phyloP scores from a whole-genome alignment of 108 stramenopile genomes.

The Cyclotella sp. region DNA sequence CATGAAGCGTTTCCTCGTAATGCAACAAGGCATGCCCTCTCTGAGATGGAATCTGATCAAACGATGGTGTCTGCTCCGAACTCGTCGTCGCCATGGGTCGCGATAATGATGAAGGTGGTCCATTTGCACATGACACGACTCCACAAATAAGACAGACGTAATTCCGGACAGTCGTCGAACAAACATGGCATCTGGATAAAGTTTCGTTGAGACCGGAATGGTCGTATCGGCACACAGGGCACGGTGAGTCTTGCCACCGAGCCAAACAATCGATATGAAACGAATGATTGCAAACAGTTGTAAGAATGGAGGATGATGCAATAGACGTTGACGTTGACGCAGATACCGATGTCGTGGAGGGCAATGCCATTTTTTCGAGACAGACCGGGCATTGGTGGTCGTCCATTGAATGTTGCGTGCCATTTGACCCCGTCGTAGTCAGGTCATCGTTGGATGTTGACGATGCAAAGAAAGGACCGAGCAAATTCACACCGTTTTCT shows the following conservation, averaged over 20 bases:
- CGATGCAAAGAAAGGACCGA: constrained; percentile 73
- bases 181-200: constrained; percentile 77
- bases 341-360: constrained; percentile 15
- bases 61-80: constrained; percentile 3
- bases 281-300: constrained; percentile 95
- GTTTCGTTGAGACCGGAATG: constrained; percentile 89
- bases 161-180: constrained; percentile 72
- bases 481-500: constrained; percentile 63
- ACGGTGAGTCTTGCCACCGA: constrained; percentile 88
- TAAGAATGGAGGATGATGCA: constrained; percentile 66
- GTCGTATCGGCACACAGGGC: constrained; percentile 94
- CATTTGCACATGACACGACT: constrained; percentile 76
- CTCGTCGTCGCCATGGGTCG: neutral
- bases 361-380: constrained; percentile 77
- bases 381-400: constrained; percentile 89
- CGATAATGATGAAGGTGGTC: constrained; percentile 8
- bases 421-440: constrained; percentile 20
- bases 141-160: constrained; percentile 90
- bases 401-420: constrained; percentile 18
- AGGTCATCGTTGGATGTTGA: constrained; percentile 34
- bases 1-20: constrained; percentile 90
- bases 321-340: constrained; percentile 10
- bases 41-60: constrained; percentile 33
- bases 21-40: constrained; percentile 82
- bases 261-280: constrained; percentile 91